phyloP scores from a whole-genome alignment of 805 yeast genomes.

The Monosporozyma unispora region DNA sequence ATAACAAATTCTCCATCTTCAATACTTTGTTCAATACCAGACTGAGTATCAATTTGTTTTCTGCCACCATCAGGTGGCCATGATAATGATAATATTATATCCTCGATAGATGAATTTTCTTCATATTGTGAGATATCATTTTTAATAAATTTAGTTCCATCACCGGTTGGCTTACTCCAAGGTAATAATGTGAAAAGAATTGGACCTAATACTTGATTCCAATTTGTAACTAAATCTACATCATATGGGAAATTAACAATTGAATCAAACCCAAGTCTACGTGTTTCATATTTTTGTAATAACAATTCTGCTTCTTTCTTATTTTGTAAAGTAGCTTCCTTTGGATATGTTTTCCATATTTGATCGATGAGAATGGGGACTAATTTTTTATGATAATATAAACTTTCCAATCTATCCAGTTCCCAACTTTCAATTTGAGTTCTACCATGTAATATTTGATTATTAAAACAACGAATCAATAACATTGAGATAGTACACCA shows the following conservation, averaged over 20 bases:
- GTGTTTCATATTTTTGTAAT: conserved; percentile 5
- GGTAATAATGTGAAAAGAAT: conserved; percentile 65
- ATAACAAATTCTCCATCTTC: conserved; percentile 28
- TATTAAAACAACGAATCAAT: conserved; percentile 49
- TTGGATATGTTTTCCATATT: conserved; percentile 36
- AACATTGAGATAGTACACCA: conserved; percentile 50
- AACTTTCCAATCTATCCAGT: conserved; percentile 64
- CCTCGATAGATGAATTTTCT: conserved; percentile 24
- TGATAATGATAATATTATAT: conserved; percentile 58
- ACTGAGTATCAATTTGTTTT: conserved; percentile 11
- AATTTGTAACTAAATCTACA: conserved; percentile 48
- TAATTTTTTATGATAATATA: conserved; percentile 46
- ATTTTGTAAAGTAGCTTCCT: conserved; percentile 8
- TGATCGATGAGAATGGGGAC: conserved; percentile 36
- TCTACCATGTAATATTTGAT: conserved; percentile 53
- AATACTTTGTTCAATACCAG: conserved; percentile 4
- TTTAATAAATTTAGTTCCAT: conserved; percentile 51
- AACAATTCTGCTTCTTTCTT: conserved; percentile 11
- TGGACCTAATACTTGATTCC: conserved; percentile 45
- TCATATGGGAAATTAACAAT: conserved; percentile 76
- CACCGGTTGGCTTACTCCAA: conserved; percentile 51
- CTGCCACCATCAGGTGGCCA: conserved; percentile 90
- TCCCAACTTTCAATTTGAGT: conserved; percentile 95
- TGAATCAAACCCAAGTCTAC: conserved; percentile 46
- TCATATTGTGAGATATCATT: conserved; percentile 41